Percentiles rank a stretch among this genome's conserved stretches.
phyloP scores from a whole-genome alignment of 805 yeast genomes.

The Cyberlindnera mrakii region DNA sequence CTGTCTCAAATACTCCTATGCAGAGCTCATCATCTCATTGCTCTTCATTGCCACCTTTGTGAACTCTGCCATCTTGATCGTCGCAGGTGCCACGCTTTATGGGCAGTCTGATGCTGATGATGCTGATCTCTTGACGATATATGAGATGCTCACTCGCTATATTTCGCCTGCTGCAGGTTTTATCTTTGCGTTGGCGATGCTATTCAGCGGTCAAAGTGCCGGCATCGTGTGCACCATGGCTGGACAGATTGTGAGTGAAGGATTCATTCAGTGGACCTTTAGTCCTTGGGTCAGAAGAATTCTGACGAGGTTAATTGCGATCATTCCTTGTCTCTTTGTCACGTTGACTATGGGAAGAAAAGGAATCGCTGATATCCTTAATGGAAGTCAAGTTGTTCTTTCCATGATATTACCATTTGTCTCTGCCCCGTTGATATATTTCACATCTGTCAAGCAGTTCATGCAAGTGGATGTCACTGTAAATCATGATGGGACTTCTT shows the following conservation, averaged over 20 bases:
- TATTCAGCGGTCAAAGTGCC: slow-evolving; percentile 91
- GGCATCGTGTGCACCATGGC: slow-evolving; percentile 92
- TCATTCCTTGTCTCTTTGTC: slow-evolving; percentile 76
- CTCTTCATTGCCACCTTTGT: slow-evolving; percentile 90
- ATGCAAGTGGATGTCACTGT: slow-evolving; percentile 48
- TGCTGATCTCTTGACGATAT: slow-evolving; percentile 81
- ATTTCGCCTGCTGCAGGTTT: slow-evolving; percentile 83
- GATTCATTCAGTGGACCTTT: slow-evolving; percentile 73
- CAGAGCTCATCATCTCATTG: slow-evolving; percentile 75
- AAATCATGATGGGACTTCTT: slow-evolving; percentile 4
- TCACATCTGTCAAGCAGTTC: slow-evolving; percentile 62
- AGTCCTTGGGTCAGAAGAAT: slow-evolving; percentile 79
- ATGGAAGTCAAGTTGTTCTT: slow-evolving; percentile 77
- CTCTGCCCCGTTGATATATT: slow-evolving; percentile 80
- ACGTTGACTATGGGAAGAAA: slow-evolving; percentile 71
- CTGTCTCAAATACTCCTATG: slow-evolving; percentile 73
- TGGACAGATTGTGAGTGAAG: slow-evolving; percentile 91
- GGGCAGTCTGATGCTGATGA: slow-evolving; percentile 59
- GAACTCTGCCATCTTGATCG: slow-evolving; percentile 82
- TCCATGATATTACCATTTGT: slow-evolving; percentile 80
- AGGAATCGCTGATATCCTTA: slow-evolving; percentile 70
- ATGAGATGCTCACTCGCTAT: slow-evolving; percentile 60
- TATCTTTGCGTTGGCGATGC: slow-evolving; percentile 80
- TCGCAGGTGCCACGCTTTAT: slow-evolving; percentile 81
- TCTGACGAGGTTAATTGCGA: slow-evolving; percentile 76